These are phyloP conservation scores for Aspergillus novofumigatus DNA, from an alignment of 2,329 filamentous ascomycete species.

Conservation along the genomic window DNA sequence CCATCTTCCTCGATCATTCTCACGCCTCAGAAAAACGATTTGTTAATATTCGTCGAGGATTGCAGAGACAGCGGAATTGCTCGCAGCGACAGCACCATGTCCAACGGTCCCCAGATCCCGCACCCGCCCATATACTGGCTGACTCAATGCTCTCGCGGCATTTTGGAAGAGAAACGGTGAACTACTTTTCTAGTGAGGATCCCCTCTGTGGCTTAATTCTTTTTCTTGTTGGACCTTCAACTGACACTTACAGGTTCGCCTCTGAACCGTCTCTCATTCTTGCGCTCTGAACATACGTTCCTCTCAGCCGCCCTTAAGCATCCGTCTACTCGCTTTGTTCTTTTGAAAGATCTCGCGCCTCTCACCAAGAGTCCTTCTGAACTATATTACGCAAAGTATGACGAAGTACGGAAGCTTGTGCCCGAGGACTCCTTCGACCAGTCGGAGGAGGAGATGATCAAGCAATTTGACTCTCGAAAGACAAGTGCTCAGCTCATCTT, in stretches of 20 bases:
- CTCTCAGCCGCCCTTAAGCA: constrained; percentile 47
- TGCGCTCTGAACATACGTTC: constrained; percentile 46
- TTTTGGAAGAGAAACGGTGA: constrained; percentile 48
- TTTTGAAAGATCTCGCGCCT: constrained; percentile 74
- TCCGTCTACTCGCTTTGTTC: constrained; percentile 59
- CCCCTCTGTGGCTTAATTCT: not conserved
- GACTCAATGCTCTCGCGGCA: constrained; percentile 52
- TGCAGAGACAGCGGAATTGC: not conserved
- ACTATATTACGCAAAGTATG: constrained; percentile 64
- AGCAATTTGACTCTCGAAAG: constrained; percentile 67
- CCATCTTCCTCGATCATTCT: not conserved
- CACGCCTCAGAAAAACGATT: not conserved
- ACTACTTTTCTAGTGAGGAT: constrained; percentile 48
- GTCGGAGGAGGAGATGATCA: constrained; percentile 68
- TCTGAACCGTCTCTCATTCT: constrained; percentile 48
- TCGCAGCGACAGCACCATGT: constrained; percentile 21
- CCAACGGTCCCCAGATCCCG: constrained; percentile 40
- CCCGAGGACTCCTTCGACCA: constrained; percentile 66
- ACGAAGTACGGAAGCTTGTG: constrained; percentile 67
- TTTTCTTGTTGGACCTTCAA: not conserved
- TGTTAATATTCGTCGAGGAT: not conserved
- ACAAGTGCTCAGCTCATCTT: constrained; percentile 73
- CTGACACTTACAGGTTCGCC: constrained; percentile 38
- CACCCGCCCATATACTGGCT: constrained; percentile 54
- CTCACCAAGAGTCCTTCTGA: constrained; percentile 58